These are phyloP conservation scores for Amylocystis lapponica DNA, from an alignment of 768 basidiomycete genomes.

Conservation along the genomic window DNA sequence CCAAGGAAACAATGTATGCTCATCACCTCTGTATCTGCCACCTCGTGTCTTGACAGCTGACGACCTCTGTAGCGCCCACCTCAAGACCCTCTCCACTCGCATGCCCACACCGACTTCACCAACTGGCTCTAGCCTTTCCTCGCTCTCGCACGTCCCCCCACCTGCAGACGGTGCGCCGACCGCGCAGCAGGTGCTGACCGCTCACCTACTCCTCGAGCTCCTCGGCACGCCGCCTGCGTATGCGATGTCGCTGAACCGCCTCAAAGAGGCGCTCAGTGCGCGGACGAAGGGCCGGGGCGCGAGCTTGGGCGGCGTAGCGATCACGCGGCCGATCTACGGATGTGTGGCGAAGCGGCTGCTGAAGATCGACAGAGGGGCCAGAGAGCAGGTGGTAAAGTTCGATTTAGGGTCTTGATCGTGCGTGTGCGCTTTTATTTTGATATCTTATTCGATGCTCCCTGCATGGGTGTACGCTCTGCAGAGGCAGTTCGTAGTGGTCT, in stretches of 20 bases:
- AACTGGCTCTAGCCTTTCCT: constrained; percentile 48
- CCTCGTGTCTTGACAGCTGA: too few relatives aligned
- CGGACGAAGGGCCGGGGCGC: constrained; percentile 31
- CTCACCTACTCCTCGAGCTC: constrained; percentile 57
- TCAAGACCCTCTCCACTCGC: constrained; percentile 48
- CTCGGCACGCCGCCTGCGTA: constrained; percentile 47
- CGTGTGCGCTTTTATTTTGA: too few relatives aligned
- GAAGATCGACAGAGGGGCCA: constrained; percentile 68
- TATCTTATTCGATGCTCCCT: too few relatives aligned
- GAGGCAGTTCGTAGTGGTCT: too few relatives aligned
- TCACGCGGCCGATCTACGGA: constrained; percentile 62
- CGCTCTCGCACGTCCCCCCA: constrained; percentile 29
- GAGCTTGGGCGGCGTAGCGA: constrained; percentile 34
- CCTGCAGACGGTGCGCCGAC: constrained; percentile 36
- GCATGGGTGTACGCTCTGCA: too few relatives aligned
- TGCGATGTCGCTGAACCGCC: constrained; percentile 52
- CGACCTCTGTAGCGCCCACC: constrained; percentile 41
- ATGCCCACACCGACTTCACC: constrained; percentile 53
- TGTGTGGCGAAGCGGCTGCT: constrained; percentile 79
- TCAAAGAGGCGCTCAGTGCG: constrained; percentile 50
- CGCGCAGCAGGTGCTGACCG: constrained; percentile 66
- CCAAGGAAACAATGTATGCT: constrained; percentile 56
- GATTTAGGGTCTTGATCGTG: too few relatives aligned
- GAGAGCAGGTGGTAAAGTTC: constrained; percentile 74
- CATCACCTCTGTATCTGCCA: background rate